Evolutionary conservation across 768 basidiomycete species (phyloP).

Genomic region (Leccinum barrowsii): DNA sequence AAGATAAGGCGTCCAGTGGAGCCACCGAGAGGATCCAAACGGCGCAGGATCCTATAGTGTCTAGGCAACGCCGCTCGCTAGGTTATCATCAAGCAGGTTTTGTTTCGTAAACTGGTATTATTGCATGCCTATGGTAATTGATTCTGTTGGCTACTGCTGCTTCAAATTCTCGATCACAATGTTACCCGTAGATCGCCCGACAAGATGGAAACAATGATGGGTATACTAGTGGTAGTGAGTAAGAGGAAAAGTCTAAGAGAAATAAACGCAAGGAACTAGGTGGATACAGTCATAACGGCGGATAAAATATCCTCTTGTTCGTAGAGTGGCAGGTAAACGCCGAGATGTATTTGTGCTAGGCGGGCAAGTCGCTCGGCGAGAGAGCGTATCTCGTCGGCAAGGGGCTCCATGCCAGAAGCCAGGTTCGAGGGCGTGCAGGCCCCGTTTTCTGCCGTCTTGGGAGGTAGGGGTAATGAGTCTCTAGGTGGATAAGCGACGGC

Average conservation of each 20-base stretch:
- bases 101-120: slow-evolving; percentile 21
- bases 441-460: slow-evolving; percentile 25
- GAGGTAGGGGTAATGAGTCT: slow-evolving; percentile 32
- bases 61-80: background rate
- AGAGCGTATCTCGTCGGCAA: slow-evolving; percentile 60
- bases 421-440: slow-evolving; percentile 12
- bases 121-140: slow-evolving; percentile 27
- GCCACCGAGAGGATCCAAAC: slow-evolving; percentile 15
- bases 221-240: slow-evolving; percentile 24
- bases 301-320: slow-evolving; percentile 51
- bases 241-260: slow-evolving; percentile 20
- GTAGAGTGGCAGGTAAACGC: slow-evolving; percentile 75
- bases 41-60: slow-evolving; percentile 19
- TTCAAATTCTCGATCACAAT: slow-evolving; percentile 25
- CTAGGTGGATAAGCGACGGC: slow-evolving; percentile 48
- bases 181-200: slow-evolving; percentile 17
- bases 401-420: slow-evolving; percentile 66
- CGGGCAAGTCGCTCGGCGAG: slow-evolving; percentile 71
- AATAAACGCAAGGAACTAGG: slow-evolving; percentile 16
- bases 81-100: background rate
- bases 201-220: slow-evolving; percentile 29
- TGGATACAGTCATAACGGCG: slow-evolving; percentile 14
- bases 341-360: slow-evolving; percentile 69
- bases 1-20: slow-evolving; percentile 16
- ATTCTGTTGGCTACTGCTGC: slow-evolving; percentile 26